A percentile compares a stretch with the other conserved stretches of the same genome.
Conservation (phyloP, 1,284 basidiomycete genomes). For the Tilletia horrida region DNA sequence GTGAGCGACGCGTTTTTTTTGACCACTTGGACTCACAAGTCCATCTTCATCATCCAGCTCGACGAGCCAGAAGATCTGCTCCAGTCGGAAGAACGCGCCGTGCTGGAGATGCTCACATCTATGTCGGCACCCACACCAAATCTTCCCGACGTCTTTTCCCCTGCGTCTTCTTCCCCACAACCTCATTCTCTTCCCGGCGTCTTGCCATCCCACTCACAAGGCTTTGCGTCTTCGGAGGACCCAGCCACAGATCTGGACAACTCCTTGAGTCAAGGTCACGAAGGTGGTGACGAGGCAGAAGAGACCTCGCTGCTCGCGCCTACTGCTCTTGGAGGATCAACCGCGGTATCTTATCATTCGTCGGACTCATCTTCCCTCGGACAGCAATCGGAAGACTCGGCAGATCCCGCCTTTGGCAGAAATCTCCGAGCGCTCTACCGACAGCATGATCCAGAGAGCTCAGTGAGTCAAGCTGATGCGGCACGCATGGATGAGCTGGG, state of each 20-base stretch:
- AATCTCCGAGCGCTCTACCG: conserved; percentile 7
- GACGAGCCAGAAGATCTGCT: background rate
- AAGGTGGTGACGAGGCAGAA: conserved; percentile 7
- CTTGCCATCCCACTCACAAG: background rate
- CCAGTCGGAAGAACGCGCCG: conserved; percentile 13
- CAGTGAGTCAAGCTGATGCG: background rate
- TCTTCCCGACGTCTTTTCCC: background rate
- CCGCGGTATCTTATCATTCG: conserved; percentile 10
- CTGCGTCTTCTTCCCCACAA: background rate
- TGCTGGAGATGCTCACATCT: conserved; percentile 7
- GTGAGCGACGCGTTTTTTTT: no score
- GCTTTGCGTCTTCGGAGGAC: no score
- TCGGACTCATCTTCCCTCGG: conserved; percentile 10
- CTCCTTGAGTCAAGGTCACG: no score
- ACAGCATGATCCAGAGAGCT: background rate
- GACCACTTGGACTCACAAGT: no score
- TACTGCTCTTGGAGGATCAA: conserved; percentile 1
- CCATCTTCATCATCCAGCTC: background rate
- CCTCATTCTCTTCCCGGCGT: background rate
- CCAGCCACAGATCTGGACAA: no score
- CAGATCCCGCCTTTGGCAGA: conserved; percentile 4
- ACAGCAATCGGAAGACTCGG: conserved; percentile 7
- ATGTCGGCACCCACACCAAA: conserved; percentile 2
- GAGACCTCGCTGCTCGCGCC: background rate
- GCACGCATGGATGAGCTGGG: background rate